Conservation (phyloP, 441 rosid species). For the Dalechampia spathulata region DNA sequence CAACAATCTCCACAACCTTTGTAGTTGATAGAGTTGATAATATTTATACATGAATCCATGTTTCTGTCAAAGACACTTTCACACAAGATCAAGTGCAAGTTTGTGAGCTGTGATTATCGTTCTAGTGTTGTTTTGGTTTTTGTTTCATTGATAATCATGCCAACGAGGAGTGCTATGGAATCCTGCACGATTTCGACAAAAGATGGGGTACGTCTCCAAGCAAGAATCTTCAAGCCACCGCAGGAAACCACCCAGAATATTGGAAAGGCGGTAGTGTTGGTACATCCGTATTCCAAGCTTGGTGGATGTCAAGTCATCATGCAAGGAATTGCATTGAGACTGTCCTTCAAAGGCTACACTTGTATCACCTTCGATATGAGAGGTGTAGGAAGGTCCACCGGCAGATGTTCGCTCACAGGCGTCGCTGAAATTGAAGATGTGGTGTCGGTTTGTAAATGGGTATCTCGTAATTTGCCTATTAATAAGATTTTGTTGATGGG, state of each 20-base stretch:
- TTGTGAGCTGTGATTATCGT: not conserved
- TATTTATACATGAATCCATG: too few species aligned
- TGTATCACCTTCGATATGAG: conserved; percentile 82
- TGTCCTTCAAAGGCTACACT: conserved; percentile 42
- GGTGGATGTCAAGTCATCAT: conserved; percentile 74
- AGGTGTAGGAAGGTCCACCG: conserved; percentile 81
- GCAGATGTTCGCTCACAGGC: conserved; percentile 74
- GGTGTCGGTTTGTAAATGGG: conserved; percentile 64
- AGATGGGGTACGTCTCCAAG: conserved; percentile 18
- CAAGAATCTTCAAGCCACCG: conserved; percentile 19
- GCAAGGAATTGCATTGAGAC: conserved; percentile 58
- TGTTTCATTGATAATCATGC: not conserved
- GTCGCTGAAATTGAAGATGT: conserved; percentile 72
- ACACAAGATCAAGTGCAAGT: not conserved
- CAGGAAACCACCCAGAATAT: not conserved
- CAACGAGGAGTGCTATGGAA: conserved; percentile 15
- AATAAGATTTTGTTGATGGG: conserved; percentile 62
- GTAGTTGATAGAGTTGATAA: not conserved
- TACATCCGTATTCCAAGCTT: conserved; percentile 69
- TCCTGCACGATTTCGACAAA: conserved; percentile 10
- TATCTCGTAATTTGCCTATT: conserved; percentile 29
- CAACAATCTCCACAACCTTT: not conserved
- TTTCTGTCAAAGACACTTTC: not conserved
- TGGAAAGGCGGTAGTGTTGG: conserved; percentile 50
- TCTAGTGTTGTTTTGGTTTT: not conserved